Conservation (phyloP, 345 rosid genomes). For the thale cress (Arabidopsis thaliana) region DNA sequence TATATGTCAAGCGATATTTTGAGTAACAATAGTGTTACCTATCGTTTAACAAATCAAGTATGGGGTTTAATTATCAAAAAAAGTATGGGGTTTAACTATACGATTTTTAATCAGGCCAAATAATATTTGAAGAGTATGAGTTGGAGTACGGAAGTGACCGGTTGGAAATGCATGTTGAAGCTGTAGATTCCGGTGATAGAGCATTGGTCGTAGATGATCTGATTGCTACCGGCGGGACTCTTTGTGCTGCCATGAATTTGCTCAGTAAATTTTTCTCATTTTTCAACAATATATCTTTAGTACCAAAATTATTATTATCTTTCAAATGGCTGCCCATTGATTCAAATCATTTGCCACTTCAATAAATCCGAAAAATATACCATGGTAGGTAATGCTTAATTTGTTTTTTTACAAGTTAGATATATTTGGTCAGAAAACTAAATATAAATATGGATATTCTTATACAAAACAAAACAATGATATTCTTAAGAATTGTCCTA, state of each 20-base stretch:
- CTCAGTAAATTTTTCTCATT: conserved; percentile 54
- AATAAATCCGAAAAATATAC: background rate
- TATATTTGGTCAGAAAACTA: too few species aligned
- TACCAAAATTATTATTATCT: background rate
- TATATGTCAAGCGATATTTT: background rate
- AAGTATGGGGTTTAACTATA: background rate
- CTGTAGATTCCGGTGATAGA: conserved; percentile 68
- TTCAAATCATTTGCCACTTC: background rate
- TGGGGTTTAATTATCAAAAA: too few species aligned
- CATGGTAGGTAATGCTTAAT: too few species aligned
- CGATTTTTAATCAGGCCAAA: conserved; percentile 57
- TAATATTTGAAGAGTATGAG: conserved; percentile 73
- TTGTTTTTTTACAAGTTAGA: too few species aligned
- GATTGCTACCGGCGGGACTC: conserved; percentile 92
- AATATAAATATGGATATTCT: too few species aligned
- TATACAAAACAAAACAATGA: too few species aligned
- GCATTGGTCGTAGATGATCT: conserved; percentile 87
- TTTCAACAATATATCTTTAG: background rate
- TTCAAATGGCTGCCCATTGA: background rate
- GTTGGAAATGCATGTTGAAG: conserved; percentile 85
- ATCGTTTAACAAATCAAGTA: too few species aligned
- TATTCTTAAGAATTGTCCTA: too few species aligned
- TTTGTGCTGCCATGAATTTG: conserved; percentile 81
- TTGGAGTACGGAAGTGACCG: conserved; percentile 87
- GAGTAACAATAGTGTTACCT: background rate